phyloP scores from a whole-genome alignment of 1,139 yeast species.

The Candida mesenterica region DNA sequence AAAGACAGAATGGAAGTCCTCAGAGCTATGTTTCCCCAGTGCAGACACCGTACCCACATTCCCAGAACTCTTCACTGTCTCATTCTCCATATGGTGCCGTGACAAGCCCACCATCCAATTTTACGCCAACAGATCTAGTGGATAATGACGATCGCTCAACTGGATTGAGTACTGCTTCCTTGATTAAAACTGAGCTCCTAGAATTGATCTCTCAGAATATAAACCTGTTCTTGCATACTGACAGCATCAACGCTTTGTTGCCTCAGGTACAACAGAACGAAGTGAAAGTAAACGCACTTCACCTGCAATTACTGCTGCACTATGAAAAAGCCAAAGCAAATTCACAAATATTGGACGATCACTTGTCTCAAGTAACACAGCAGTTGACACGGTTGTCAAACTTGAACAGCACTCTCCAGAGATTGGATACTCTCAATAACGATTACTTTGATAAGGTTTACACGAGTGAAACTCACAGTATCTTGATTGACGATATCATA shows the following conservation, averaged over 20 bases:
- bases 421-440: conserved; percentile 26
- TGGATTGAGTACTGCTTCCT: conserved; percentile 1
- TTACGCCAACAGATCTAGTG: conserved; percentile 16
- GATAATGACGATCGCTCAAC: conserved; percentile 17
- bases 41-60: too few relatives aligned
- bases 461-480: conserved; percentile 13
- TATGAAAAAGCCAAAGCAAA: conserved; percentile 40
- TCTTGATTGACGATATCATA: conserved; percentile 35
- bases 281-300: conserved; percentile 29
- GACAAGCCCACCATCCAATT: neutral
- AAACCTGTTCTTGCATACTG: conserved; percentile 18
- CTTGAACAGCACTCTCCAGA: conserved; percentile 25
- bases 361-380: conserved; percentile 31
- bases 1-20: neutral
- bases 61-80: neutral
- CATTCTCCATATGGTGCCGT: neutral
- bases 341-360: conserved; percentile 30
- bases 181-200: conserved; percentile 5
- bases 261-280: conserved; percentile 14
- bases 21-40: too few relatives aligned
- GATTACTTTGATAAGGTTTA: conserved; percentile 20
- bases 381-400: conserved; percentile 28
- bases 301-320: conserved; percentile 36
- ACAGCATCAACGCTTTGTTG: conserved; percentile 9
- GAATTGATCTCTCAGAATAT: conserved; percentile 23